Evolutionary conservation across 1,284 basidiomycete genomes (phyloP), one percentile per base, ranked within the genome.

Genomic region (Chiua sp.): DNA sequence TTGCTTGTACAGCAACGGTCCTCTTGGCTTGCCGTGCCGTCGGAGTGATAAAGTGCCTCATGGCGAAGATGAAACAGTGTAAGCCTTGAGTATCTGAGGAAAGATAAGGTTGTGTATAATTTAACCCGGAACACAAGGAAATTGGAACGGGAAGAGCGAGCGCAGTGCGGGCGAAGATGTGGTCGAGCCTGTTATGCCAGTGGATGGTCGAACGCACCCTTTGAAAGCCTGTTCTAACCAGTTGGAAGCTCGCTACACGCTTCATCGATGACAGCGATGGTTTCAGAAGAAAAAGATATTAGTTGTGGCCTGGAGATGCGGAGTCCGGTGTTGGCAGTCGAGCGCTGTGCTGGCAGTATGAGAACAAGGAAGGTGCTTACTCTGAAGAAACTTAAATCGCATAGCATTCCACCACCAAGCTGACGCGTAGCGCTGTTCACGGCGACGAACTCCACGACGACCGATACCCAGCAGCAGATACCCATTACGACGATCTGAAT

Each of bases 401-500:
- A 39, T 30, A 64, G 44, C 64, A 35, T 61, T 47, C 48, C 23
- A 57, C 58, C 56, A 55, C 61, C 62, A 56, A 48, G 48, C 55
- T 30, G 53, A 48, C 30, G 28, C n/a, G n/a, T n/a, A 53, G 28
- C 48, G 46, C 48, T 54, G 20, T 35, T 28, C 35, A 54, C 55
- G 56, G 54, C 63, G 18, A 20, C 50, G 11, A 50, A 11, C 46
- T 23, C 15, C 37, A 55, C 67, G 28, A 50, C 59, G 32, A 39
- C 28, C 51, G 59, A 68, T 71, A 71, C 67, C 67, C 58, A 51
- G 15, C 51, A 48, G 6, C 59, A 15, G 57, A 69, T 67, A 68
- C 64, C 66, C 67, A 59, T 33, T 47, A 53, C 60, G 15, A 56
- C 68, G 44, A 51, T 51, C 58, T 42, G 22, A 57, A 69, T 69